Evolutionary conservation across 192 early-diverging fungal species (phyloP), one percentile per base, ranked within the genome.

Genomic region (Rhizoclosmatium sp.): DNA sequence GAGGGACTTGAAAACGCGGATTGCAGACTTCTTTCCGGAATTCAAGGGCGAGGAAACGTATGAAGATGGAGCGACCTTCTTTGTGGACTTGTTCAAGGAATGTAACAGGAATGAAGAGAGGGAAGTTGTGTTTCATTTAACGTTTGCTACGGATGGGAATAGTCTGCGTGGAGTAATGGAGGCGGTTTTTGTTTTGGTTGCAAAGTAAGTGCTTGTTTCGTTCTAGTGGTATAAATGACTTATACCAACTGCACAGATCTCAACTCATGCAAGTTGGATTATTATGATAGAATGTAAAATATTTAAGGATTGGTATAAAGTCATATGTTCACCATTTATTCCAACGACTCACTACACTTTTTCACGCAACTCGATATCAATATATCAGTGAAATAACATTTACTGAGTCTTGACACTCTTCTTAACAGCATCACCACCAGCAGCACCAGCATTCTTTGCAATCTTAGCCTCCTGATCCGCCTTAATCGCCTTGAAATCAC

Each of bases 1-100:
- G 1, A 0, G 4, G 44, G 16, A 3, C 39, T 59, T 88, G 89
- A 42, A 82, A 83, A 47, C 92, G 90, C 21, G 93, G 94, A 46
- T 88, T 97, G 88, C 73, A 80, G 44, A 91, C 92, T 61, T 97
- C 92, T 84, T 98, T 97, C 89, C 87, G 90, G 0, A 94, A 97
- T 82, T 97, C 91, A 82, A 69, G 23, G 19, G 85, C 80, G 80
- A 60, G 80, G 85, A 84, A 46, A 67, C 54, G 10, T 89, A 76
- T 69, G 88, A 89, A 19, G 49, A 77, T 40, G 88, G 81, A 3
- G 71, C 80, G 67, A 80, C 85, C 42, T 89, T 82, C 81, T 83
- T 89, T 49, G 62, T 83, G 31, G 77, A 82, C 39, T 58, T 80
- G 41, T 89, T 87, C 82, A 54, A 75, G 44, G 73, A 77, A 23